Evolutionary conservation across 106 monocot genomes (phyloP), one percentile per base, ranked within the genome.

Genomic region (Dendrobium catenatum): DNA sequence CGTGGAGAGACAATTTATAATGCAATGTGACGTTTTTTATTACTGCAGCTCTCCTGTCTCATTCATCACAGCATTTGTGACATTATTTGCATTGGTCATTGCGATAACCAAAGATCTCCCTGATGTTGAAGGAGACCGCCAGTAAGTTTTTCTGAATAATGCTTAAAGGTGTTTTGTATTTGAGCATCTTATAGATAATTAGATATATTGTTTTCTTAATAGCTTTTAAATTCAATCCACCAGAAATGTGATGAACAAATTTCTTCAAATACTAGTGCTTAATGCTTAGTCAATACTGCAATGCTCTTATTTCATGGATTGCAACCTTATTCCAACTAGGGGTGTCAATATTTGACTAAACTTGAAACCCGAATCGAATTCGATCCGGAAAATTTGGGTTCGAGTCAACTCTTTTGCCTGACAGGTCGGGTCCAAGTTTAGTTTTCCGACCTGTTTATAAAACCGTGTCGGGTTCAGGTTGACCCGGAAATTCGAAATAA

Each of bases 81-180:
- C 97, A 59, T 7, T 98, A 74, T 98, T 98, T 85, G 97, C 97
- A 80, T 80, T 98, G 83, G 97, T 98, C 85, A 98, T 98, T 89
- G 97, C 97, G 68, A 98, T 98, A 82, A 98, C 97, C 58, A 98
- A 98, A 84, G 97, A 98, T 86, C 94, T 98, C 72, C 90, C 94
- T 83, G 97, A 98, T 86, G 97, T 98, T 31, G 97, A 98, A 82
- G 97, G 97, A 83, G 97, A 98, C 80, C 94, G 94, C 42, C 92
- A 98, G 97, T 98, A 84, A 89, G 90, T 88, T 27, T 16, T 13
- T 72, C 37, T 22, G 68, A 68, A 68, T 27, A 20, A 58, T 58
- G 20, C 4, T 3, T 58, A 58, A 16, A 58, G 16, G 58, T 46
- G 8, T 46, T 46, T 46, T 58, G 5, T 17, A 58, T 58, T 58